Percentiles rank a stretch among this genome's conserved stretches.
Conservation (phyloP, 2,329 filamentous ascomycete genomes). For the Ceratocystis colombiana region DNA sequence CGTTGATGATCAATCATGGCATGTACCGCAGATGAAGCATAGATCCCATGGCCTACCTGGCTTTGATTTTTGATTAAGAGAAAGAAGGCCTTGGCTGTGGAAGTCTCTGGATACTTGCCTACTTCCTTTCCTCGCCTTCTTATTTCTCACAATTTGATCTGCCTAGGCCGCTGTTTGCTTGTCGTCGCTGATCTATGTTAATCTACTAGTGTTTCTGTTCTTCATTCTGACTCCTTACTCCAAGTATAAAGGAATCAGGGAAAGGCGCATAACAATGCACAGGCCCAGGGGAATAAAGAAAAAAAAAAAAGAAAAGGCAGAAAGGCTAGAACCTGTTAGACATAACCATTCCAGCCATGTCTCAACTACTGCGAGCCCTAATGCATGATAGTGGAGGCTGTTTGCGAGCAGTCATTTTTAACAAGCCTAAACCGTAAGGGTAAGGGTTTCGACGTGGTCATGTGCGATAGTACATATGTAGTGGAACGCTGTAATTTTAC, state of each 20-base stretch:
- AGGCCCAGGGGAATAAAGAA: not conserved
- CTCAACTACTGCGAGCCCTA: constrained; percentile 12
- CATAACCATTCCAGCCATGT: constrained; percentile 1
- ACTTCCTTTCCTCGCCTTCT: not conserved
- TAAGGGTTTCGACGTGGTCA: too few relatives aligned
- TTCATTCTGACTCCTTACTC: not conserved
- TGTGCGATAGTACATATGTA: too few relatives aligned
- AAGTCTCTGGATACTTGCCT: not conserved
- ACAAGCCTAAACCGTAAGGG: too few relatives aligned
- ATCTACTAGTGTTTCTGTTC: not conserved
- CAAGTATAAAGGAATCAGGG: not conserved
- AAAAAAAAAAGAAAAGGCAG: not conserved
- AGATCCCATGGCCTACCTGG: not conserved
- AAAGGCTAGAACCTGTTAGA: not conserved
- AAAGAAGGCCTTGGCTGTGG: not conserved
- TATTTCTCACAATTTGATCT: not conserved
- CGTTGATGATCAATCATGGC: not conserved
- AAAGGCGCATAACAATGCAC: not conserved
- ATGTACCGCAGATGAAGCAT: not conserved
- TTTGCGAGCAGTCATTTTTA: constrained; percentile 9
- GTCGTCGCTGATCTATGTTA: not conserved
- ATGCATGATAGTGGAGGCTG: constrained; percentile 4
- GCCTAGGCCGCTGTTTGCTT: not conserved
- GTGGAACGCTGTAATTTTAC: too few relatives aligned
- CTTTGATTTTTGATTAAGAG: not conserved